Evolutionary conservation across 257 asterid genomes (phyloP), one percentile per base, ranked within the genome.

Genomic region (Solanum pinnatisectum): DNA sequence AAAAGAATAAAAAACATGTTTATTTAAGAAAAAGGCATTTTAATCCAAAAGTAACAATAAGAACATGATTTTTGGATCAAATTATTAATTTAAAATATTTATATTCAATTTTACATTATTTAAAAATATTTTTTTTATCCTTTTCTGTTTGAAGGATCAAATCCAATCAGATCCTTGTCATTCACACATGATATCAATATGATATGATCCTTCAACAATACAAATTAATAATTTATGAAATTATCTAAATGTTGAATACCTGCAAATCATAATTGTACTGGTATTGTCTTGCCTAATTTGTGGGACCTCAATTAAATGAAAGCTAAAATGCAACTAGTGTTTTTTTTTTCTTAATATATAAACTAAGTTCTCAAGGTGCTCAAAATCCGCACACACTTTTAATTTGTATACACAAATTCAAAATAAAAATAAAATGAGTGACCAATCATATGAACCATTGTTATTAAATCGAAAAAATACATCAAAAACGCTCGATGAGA

Each of bases 401-500:
- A 67, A 12, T 72, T 72, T 4, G 23, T 32, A 72, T 72, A 72
- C 27, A 9, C 78, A 32, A 15, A 71, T 71, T 71, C 23, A 5
- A 12, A 13, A n/a, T 6, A n/a, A 25, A 6, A 30, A 15, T 3
- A 9, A 73, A 9, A 73, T 73, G 81, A 73, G 46, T 73, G 81
- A 73, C 0, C 9, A 73, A 73, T 35, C 44, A 15, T 72, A n/a
- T 4, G 42, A 30, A 56, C 56, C 25, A 36, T 71, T 68, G 39
- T n/a, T n/a, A 37, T 18, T 70, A 22, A 37, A 46, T 22, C 39
- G n/a, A 65, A 84, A 13, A 63, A 60, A 22, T 6, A 16, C 46
- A 63, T 36, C 49, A 1, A 70, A 30, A 44, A 25, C 85, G 87
- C 15, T 88, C 93, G 96, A 95, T 87, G 95, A 92, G 65, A 91